Evolutionary conservation across 441 rosid genomes (phyloP).

Genomic region (Erodium moschatum): DNA sequence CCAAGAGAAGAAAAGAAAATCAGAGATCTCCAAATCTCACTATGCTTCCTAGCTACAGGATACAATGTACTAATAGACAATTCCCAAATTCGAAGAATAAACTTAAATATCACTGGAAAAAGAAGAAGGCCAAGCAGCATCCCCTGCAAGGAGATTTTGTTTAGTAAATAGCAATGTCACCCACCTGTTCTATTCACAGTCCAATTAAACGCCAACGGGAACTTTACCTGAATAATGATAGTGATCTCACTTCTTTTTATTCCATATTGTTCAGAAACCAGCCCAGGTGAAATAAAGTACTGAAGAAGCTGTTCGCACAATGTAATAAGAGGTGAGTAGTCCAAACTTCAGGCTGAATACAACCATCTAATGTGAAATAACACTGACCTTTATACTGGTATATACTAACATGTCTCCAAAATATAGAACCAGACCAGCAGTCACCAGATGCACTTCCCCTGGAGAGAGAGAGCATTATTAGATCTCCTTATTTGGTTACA

Average conservation of each 20-base stretch:
- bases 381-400: constrained; percentile 60
- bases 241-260: constrained; percentile 62
- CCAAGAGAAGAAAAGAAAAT: constrained; percentile 52
- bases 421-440: constrained; percentile 77
- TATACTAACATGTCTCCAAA: constrained; percentile 74
- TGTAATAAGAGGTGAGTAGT: constrained; percentile 19
- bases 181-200: constrained; percentile 18
- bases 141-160: constrained; percentile 40
- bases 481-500: background rate
- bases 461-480: constrained; percentile 11
- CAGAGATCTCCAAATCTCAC: constrained; percentile 40
- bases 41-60: constrained; percentile 29
- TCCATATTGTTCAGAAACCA: constrained; percentile 41
- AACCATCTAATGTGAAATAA: constrained; percentile 20
- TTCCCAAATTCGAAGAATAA: constrained; percentile 32
- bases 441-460: constrained; percentile 86
- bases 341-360: constrained; percentile 13
- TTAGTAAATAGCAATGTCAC: constrained; percentile 12
- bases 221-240: constrained; percentile 58
- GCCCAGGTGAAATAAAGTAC: constrained; percentile 21
- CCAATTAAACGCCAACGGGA: constrained; percentile 13
- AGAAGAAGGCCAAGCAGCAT: constrained; percentile 69
- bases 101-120: constrained; percentile 50
- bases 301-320: constrained; percentile 44
- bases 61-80: constrained; percentile 16